Conservation (phyloP, 345 rosid species). For the Melastoma malabathricum region DNA sequence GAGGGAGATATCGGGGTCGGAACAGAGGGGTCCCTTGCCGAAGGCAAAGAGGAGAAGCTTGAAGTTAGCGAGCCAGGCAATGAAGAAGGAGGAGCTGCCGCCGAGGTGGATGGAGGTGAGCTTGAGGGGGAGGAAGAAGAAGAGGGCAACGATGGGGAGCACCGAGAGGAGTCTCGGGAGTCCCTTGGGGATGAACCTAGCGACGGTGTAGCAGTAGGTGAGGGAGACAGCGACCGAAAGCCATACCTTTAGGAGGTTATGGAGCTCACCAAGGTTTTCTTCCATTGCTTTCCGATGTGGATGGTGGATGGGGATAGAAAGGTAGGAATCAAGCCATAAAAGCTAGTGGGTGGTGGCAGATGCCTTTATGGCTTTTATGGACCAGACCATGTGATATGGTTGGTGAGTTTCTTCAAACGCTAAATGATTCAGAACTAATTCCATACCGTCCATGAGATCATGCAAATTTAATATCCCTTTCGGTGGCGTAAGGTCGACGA, state of each 20-base stretch:
- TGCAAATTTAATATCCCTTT: no score
- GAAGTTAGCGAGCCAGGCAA: slow-evolving; percentile 28
- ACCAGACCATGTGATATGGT: no score
- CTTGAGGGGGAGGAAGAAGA: slow-evolving; percentile 17
- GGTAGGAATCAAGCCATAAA: no score
- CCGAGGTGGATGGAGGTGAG: slow-evolving; percentile 12
- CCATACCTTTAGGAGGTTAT: slow-evolving; percentile 14
- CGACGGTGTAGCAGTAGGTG: slow-evolving; percentile 10
- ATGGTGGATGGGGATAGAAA: no score
- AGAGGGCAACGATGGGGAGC: slow-evolving; percentile 13
- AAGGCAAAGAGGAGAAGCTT: slow-evolving; percentile 24
- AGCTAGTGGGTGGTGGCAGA: no score
- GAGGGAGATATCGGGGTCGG: slow-evolving; percentile 11
- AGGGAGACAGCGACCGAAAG: slow-evolving; percentile 13
- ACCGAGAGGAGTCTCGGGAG: slow-evolving; percentile 8
- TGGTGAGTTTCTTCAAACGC: no score
- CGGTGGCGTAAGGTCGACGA: no score
- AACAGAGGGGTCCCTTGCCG: slow-evolving; percentile 17
- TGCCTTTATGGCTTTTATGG: no score
- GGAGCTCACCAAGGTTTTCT: slow-evolving; percentile 6
- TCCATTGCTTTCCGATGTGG: slow-evolving; percentile 2
- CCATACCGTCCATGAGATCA: no score
- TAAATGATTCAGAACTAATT: no score
- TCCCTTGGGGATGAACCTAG: slow-evolving; percentile 8
- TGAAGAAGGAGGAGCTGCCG: slow-evolving; percentile 16